Conservation (phyloP, 805 yeast genomes). For the Millerozyma miso region DNA sequence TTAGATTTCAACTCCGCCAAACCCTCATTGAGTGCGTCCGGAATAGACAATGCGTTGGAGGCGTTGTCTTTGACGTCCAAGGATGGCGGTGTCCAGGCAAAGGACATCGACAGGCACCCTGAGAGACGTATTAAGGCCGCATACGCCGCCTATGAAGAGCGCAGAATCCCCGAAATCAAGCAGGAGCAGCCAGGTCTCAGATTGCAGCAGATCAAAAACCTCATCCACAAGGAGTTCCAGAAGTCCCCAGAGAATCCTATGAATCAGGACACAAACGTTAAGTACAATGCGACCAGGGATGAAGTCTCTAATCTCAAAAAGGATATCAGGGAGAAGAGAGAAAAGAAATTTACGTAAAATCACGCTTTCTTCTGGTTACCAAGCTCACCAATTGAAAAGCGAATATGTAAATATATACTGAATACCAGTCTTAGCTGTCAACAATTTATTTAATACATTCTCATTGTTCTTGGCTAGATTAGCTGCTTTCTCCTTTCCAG, state of each 20-base stretch:
- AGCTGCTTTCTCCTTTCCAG: too few relatives aligned
- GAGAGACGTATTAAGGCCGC: conserved; percentile 88
- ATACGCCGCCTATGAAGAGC: conserved; percentile 62
- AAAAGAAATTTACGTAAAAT: conserved; percentile 34
- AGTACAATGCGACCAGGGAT: conserved; percentile 55
- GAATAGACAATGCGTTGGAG: conserved; percentile 74
- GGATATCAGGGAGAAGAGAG: conserved; percentile 48
- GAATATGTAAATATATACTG: too few relatives aligned
- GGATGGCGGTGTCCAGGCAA: conserved; percentile 51
- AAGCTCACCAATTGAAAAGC: too few relatives aligned
- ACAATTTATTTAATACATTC: too few relatives aligned
- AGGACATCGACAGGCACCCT: conserved; percentile 80
- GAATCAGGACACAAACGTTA: conserved; percentile 66
- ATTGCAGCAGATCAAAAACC: conserved; percentile 70
- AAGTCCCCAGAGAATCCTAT: conserved; percentile 79
- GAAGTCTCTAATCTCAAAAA: conserved; percentile 47
- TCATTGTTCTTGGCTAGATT: too few relatives aligned
- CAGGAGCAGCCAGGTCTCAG: conserved; percentile 78
- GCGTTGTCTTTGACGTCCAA: conserved; percentile 65
- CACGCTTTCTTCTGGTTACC: too few relatives aligned
- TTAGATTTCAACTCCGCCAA: conserved; percentile 47
- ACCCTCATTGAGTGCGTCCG: conserved; percentile 61
- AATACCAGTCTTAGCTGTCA: too few relatives aligned
- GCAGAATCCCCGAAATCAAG: conserved; percentile 65
- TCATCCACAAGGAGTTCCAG: conserved; percentile 74